Conservation (phyloP, 2,329 filamentous ascomycete species). For the Diaporthe sp. region DNA sequence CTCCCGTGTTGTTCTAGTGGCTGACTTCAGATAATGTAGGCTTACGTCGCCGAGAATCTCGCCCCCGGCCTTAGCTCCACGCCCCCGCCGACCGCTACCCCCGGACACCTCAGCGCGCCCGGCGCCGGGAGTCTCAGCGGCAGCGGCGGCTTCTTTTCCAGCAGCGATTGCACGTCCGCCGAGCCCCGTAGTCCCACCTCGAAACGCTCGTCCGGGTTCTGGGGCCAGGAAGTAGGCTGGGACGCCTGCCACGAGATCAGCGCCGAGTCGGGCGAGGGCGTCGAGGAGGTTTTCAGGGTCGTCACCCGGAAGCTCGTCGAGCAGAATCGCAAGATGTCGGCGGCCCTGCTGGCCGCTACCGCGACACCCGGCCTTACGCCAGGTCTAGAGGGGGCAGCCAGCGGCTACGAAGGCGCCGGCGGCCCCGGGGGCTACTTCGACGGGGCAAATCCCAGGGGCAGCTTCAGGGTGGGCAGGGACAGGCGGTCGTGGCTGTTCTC, state of each 20-base stretch:
- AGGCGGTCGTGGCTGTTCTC: constrained; percentile 74
- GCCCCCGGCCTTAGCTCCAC: constrained; percentile 78
- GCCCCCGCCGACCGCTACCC: constrained; percentile 71
- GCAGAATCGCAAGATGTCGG: constrained; percentile 74
- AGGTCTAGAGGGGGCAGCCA: constrained; percentile 56
- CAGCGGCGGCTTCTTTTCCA: constrained; percentile 43
- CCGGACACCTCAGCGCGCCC: constrained; percentile 37
- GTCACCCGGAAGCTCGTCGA: constrained; percentile 74
- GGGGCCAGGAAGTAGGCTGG: constrained; percentile 95
- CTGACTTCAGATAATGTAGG: neutral
- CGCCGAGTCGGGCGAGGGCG: constrained; percentile 92
- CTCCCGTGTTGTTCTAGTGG: neutral
- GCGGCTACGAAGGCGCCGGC: constrained; percentile 40
- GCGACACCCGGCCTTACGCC: constrained; percentile 64
- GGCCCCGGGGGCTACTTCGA: constrained; percentile 62
- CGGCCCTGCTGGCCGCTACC: constrained; percentile 69
- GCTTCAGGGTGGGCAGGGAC: constrained; percentile 71
- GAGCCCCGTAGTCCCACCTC: constrained; percentile 73
- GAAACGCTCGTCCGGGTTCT: constrained; percentile 82
- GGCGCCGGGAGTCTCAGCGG: constrained; percentile 46
- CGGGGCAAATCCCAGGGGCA: constrained; percentile 60
- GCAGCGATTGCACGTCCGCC: constrained; percentile 46
- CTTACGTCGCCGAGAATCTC: constrained; percentile 93
- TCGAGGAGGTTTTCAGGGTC: constrained; percentile 93
- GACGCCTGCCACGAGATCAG: constrained; percentile 98